Conservation (phyloP, 257 asterid genomes). For the Solanum boliviense region DNA sequence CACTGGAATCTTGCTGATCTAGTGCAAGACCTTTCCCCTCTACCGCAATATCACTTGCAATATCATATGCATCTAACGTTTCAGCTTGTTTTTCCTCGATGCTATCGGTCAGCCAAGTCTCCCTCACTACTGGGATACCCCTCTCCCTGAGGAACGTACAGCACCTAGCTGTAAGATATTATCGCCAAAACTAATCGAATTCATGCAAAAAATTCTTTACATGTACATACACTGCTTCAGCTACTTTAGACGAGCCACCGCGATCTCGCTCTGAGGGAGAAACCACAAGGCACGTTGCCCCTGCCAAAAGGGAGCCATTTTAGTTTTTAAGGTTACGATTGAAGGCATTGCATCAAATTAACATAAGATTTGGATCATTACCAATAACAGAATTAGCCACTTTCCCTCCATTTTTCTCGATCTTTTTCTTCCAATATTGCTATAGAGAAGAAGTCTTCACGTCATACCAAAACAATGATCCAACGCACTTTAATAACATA, state of each 20-base stretch:
- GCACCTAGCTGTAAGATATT: not conserved
- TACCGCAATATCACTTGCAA: conserved; percentile 46
- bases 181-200: not conserved
- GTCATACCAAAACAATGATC: not conserved
- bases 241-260: conserved; percentile 66
- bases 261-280: conserved; percentile 68
- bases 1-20: conserved; percentile 40
- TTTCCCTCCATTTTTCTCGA: conserved; percentile 71
- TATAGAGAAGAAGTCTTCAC: not conserved
- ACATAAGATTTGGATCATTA: conserved; percentile 1
- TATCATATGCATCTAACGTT: conserved; percentile 50
- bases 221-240: conserved; percentile 63
- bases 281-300: conserved; percentile 58
- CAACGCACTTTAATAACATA: not conserved
- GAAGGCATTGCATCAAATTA: not conserved
- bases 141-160: conserved; percentile 40
- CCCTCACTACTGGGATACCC: conserved; percentile 59
- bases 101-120: conserved; percentile 68
- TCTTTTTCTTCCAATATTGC: conserved; percentile 79
- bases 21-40: conserved; percentile 57
- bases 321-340: not conserved
- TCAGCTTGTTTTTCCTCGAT: conserved; percentile 41
- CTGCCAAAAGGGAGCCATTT: conserved; percentile 17
- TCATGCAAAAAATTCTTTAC: not conserved
- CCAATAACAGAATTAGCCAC: conserved; percentile 66